These are phyloP conservation scores for Lithohypha guttulata DNA, from an alignment of 2,329 filamentous ascomycete genomes.

Conservation along the genomic window DNA sequence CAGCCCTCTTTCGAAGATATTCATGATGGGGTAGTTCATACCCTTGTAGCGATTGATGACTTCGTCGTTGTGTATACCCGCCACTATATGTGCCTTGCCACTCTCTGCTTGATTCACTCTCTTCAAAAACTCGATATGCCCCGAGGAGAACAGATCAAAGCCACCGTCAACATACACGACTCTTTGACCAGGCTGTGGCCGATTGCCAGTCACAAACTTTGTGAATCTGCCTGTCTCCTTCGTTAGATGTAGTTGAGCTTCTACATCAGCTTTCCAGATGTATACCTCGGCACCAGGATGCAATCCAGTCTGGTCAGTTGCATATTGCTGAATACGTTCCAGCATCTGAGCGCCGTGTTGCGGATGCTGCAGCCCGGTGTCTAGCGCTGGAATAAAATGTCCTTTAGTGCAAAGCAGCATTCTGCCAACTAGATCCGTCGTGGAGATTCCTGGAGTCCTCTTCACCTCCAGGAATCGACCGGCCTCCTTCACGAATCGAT, in stretches of 20 bases:
- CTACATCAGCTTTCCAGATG: slow-evolving; percentile 53
- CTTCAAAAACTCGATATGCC: slow-evolving; percentile 89
- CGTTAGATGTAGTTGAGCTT: slow-evolving; percentile 28
- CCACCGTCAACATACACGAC: slow-evolving; percentile 94
- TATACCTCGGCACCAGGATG: slow-evolving; percentile 73
- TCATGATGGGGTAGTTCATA: slow-evolving; percentile 99
- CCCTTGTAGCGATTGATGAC: slow-evolving; percentile 97
- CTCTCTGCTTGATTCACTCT: slow-evolving; percentile 56
- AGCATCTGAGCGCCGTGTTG: slow-evolving; percentile 57
- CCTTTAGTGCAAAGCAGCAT: slow-evolving; percentile 94
- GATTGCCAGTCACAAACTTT: slow-evolving; percentile 59
- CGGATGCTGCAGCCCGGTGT: slow-evolving; percentile 54
- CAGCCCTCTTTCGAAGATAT: slow-evolving; percentile 89
- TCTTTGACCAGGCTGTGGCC: slow-evolving; percentile 64
- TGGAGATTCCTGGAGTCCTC: slow-evolving; percentile 90
- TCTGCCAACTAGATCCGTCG: slow-evolving; percentile 91
- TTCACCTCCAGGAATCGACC: slow-evolving; percentile 94
- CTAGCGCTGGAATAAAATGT: slow-evolving; percentile 80
- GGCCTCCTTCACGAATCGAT: slow-evolving; percentile 91
- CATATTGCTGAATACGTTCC: slow-evolving; percentile 71
- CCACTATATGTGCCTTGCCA: slow-evolving; percentile 71
- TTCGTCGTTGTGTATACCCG: slow-evolving; percentile 85
- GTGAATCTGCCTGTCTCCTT: slow-evolving; percentile 57
- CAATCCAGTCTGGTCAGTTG: slow-evolving; percentile 72
- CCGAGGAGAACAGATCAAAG: slow-evolving; percentile 92